Percentiles rank a stretch among this genome's conserved stretches.
These are phyloP conservation scores for Elasticomyces elasticus DNA, from an alignment of 495 filamentous ascomycete species.

Conservation along the genomic window DNA sequence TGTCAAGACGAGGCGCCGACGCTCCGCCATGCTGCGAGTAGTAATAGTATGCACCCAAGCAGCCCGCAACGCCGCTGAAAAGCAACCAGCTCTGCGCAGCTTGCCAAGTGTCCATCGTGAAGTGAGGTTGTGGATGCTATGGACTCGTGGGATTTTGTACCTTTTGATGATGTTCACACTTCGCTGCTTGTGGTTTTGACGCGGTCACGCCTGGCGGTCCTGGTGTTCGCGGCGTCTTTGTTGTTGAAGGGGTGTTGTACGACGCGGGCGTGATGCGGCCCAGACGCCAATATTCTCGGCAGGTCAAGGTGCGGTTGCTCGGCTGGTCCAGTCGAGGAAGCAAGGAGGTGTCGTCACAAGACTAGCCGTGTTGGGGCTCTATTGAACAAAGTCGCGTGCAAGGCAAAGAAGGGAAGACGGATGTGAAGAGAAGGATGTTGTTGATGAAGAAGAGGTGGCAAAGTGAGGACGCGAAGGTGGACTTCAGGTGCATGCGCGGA, in stretches of 20 bases:
- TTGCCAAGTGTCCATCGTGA: slow-evolving; percentile 10
- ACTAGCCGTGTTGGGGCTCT: not conserved
- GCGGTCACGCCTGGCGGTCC: not conserved
- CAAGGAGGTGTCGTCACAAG: not conserved
- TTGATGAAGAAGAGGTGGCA: not conserved
- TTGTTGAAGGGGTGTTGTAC: not conserved
- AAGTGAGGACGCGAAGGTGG: not conserved
- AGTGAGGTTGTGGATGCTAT: not conserved
- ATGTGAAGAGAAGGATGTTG: no score
- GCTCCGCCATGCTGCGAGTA: not conserved
- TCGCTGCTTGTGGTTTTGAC: no score
- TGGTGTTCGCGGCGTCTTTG: not conserved
- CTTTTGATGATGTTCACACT: no score
- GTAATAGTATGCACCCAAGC: slow-evolving; percentile 2
- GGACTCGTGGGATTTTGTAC: not conserved
- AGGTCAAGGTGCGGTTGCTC: not conserved
- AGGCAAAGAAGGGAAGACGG: no score
- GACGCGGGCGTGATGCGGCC: slow-evolving; percentile 9
- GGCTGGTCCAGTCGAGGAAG: not conserved
- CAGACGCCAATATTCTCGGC: slow-evolving; percentile 5
- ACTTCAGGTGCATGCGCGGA: not conserved
- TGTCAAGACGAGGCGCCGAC: not conserved
- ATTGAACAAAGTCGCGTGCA: not conserved
- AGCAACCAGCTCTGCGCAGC: slow-evolving; percentile 7
- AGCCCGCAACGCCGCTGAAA: not conserved